phyloP scores from a whole-genome alignment of 2,329 filamentous ascomycete genomes.

The Monosporascus sp. region DNA sequence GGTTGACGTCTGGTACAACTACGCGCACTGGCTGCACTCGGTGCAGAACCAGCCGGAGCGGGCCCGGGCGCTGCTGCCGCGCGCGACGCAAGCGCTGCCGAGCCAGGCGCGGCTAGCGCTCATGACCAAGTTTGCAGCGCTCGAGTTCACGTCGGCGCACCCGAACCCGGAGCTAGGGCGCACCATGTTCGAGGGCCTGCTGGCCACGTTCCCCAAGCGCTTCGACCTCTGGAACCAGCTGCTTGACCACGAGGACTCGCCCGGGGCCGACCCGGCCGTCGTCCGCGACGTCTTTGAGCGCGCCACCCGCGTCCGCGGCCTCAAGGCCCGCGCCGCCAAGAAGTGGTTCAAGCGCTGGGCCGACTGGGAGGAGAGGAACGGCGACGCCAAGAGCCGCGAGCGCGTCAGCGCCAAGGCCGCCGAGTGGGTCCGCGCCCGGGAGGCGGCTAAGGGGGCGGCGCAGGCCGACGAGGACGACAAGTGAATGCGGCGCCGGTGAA shows the following conservation, averaged over 20 bases:
- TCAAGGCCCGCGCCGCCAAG: constrained; percentile 79
- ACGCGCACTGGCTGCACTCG: constrained; percentile 86
- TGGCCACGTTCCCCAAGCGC: constrained; percentile 81
- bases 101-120: constrained; percentile 63
- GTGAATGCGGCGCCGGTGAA: constrained; percentile 16
- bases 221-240: constrained; percentile 91
- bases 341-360: constrained; percentile 91
- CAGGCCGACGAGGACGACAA: constrained; percentile 27
- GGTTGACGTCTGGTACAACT: constrained; percentile 85
- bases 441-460: constrained; percentile 29
- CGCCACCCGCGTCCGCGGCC: constrained; percentile 59
- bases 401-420: constrained; percentile 64
- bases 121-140: constrained; percentile 80
- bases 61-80: constrained; percentile 70
- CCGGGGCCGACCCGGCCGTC: constrained; percentile 43
- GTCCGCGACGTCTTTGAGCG: constrained; percentile 79
- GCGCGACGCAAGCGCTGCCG: constrained; percentile 77
- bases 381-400: constrained; percentile 64
- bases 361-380: constrained; percentile 74
- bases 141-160: constrained; percentile 81
- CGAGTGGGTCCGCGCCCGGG: constrained; percentile 58
- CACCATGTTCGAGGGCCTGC: constrained; percentile 86
- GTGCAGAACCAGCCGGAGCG: constrained; percentile 64
- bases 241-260: constrained; percentile 70
- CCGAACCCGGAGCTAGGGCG: constrained; percentile 87